These are phyloP conservation scores for Pseudopithomyces maydicus DNA, from an alignment of 2,329 filamentous ascomycete genomes.

Conservation along the genomic window DNA sequence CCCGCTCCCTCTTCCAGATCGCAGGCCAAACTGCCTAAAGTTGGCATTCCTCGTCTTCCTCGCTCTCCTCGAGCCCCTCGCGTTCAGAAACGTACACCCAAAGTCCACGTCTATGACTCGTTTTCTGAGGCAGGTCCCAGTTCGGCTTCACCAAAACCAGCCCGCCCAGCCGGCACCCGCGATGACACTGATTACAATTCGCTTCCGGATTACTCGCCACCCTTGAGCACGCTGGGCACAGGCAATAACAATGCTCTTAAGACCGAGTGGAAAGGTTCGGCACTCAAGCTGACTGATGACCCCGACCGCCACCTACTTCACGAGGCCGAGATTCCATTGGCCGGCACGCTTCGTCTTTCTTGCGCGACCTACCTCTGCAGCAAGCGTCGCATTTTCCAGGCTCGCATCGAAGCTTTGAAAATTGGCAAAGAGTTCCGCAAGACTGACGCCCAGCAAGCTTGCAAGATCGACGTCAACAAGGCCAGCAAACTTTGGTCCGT, in stretches of 20 bases:
- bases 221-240: slow-evolving; percentile 65
- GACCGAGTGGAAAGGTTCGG: slow-evolving; percentile 84
- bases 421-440: slow-evolving; percentile 87
- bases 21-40: slow-evolving; percentile 34
- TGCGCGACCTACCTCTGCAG: slow-evolving; percentile 89
- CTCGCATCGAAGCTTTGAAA: slow-evolving; percentile 68
- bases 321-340: slow-evolving; percentile 76
- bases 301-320: slow-evolving; percentile 73
- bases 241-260: slow-evolving; percentile 73
- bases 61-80: slow-evolving; percentile 43
- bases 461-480: slow-evolving; percentile 98
- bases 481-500: slow-evolving; percentile 90
- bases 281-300: slow-evolving; percentile 71
- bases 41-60: slow-evolving; percentile 37
- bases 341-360: slow-evolving; percentile 78
- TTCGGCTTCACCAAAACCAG: slow-evolving; percentile 44
- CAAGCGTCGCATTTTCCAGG: slow-evolving; percentile 89
- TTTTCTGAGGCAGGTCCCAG: slow-evolving; percentile 40
- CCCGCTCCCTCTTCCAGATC: slow-evolving; percentile 41
- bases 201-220: slow-evolving; percentile 75
- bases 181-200: slow-evolving; percentile 82
- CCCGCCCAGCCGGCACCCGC: slow-evolving; percentile 62
- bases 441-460: slow-evolving; percentile 94
- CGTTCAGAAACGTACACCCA: slow-evolving; percentile 40
- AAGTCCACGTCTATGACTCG: slow-evolving; percentile 34